These are phyloP conservation scores for Nitzschia putrida DNA, from an alignment of 108 stramenopile genomes.

Conservation along the genomic window DNA sequence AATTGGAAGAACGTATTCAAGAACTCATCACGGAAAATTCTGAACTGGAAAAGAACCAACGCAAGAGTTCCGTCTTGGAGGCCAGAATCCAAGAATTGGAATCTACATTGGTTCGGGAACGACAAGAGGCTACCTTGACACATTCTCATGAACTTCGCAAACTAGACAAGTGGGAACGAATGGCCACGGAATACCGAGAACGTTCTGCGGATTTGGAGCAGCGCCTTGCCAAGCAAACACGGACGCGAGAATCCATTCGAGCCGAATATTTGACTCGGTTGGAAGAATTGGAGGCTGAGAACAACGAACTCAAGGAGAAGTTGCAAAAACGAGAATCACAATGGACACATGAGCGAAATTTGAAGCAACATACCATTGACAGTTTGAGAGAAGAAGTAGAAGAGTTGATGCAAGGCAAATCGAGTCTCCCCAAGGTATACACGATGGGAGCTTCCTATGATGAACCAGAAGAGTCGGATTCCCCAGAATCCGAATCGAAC, in stretches of 20 bases:
- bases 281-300: constrained; percentile 6
- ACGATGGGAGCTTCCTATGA: neutral
- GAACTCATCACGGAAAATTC: constrained; percentile 10
- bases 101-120: neutral
- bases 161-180: constrained; percentile 8
- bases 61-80: neutral
- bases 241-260: constrained; percentile 5
- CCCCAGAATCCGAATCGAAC: neutral
- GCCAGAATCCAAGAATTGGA: constrained; percentile 6
- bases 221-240: neutral
- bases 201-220: neutral
- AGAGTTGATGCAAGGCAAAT: neutral
- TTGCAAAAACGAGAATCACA: constrained; percentile 7
- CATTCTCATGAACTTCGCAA: constrained; percentile 7
- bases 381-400: constrained; percentile 1
- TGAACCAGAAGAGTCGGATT: neutral
- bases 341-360: constrained; percentile 15
- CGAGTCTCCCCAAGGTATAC: neutral
- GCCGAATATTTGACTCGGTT: neutral
- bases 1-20: constrained; percentile 22
- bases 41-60: neutral
- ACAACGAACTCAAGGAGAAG: neutral
- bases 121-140: neutral
- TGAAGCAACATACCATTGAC: constrained; percentile 17
- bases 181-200: neutral